These are phyloP conservation scores for Blastobotrys terrestris DNA, from an alignment of 805 yeast genomes.

Conservation along the genomic window DNA sequence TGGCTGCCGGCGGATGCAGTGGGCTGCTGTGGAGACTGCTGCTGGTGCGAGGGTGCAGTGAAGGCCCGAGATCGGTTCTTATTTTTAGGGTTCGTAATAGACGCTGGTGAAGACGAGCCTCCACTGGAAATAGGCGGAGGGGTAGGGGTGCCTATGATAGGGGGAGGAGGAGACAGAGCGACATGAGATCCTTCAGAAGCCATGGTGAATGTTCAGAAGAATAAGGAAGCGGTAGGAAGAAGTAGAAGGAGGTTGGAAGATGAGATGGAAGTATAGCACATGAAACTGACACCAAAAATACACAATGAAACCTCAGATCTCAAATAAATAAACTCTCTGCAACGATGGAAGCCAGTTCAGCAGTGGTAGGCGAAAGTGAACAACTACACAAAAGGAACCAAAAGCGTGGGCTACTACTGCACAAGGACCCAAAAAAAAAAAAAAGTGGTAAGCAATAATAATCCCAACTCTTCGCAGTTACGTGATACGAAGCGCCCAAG, in stretches of 20 bases:
- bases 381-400: background rate
- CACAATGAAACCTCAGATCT: background rate
- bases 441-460: background rate
- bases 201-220: background rate
- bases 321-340: no score
- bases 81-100: background rate
- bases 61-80: constrained; percentile 16
- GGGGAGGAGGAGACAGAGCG: background rate
- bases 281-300: background rate
- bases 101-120: background rate
- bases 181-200: background rate
- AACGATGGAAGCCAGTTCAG: no score
- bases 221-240: background rate
- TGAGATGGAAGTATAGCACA: background rate
- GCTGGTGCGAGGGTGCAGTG: constrained; percentile 15
- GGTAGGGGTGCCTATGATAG: background rate
- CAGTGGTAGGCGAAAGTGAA: no score
- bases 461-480: background rate
- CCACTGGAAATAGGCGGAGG: background rate
- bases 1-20: no score
- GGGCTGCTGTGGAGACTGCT: constrained; percentile 2
- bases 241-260: background rate
- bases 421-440: background rate
- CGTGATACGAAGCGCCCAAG: background rate
- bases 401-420: background rate